These are phyloP conservation scores for Lavandula angustifolia DNA, from an alignment of 257 asterid genomes.

Conservation along the genomic window DNA sequence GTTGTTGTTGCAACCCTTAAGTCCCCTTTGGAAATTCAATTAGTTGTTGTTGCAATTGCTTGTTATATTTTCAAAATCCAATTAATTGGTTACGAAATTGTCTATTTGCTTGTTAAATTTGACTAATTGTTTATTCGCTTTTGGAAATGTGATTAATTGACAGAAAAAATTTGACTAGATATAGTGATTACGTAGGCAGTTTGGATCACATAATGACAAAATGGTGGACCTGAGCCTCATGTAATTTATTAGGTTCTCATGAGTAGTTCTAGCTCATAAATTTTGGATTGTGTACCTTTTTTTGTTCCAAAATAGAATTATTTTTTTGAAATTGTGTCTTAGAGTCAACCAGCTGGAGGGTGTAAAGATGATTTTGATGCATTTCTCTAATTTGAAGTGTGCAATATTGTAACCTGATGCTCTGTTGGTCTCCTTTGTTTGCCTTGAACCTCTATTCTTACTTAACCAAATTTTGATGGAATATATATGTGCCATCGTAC, in stretches of 20 bases:
- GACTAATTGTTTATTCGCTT: too few species aligned
- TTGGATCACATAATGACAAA: conserved; percentile 86
- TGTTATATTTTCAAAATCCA: too few species aligned
- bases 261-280: conserved; percentile 2
- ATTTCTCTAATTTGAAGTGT: conserved; percentile 8
- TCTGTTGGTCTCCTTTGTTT: background rate
- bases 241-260: conserved; percentile 39
- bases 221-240: conserved; percentile 96
- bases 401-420: background rate
- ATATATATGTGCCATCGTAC: conserved; percentile 13
- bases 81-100: too few species aligned
- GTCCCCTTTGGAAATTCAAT: too few species aligned
- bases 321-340: conserved; percentile 15
- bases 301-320: background rate
- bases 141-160: too few species aligned
- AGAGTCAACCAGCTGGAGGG: conserved; percentile 18
- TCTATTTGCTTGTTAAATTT: too few species aligned
- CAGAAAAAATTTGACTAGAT: too few species aligned
- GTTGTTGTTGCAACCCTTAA: too few species aligned
- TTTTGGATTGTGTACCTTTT: conserved; percentile 20
- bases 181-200: conserved; percentile 96
- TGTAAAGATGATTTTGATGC: conserved; percentile 12
- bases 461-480: conserved; percentile 12
- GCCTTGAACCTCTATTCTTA: conserved; percentile 1
- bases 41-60: too few species aligned